These are phyloP conservation scores for Mimosa bimucronata DNA, from an alignment of 306 rosid species.

Conservation along the genomic window DNA sequence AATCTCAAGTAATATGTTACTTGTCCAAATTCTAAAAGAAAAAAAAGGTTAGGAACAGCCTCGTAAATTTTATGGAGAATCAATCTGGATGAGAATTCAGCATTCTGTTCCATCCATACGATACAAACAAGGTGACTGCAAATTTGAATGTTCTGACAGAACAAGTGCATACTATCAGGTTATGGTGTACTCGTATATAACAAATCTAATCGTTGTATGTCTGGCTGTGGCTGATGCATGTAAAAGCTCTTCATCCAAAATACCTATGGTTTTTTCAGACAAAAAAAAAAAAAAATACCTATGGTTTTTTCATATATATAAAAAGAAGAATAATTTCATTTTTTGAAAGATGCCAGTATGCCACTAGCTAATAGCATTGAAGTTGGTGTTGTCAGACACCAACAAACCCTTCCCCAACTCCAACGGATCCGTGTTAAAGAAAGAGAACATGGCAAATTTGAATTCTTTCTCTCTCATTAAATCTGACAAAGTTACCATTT, in stretches of 20 bases:
- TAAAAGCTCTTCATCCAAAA: background rate
- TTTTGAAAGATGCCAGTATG: background rate
- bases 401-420: background rate
- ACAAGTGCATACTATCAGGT: background rate
- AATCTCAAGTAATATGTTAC: too few species aligned
- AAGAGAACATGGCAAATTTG: constrained; percentile 45
- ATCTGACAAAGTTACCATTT: constrained; percentile 27
- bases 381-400: background rate
- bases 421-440: constrained; percentile 28
- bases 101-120: background rate
- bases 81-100: background rate
- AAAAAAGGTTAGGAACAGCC: too few species aligned
- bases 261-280: too few species aligned
- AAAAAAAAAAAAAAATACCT: too few species aligned
- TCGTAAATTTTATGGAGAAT: background rate
- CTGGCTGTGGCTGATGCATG: background rate
- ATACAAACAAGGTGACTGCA: background rate
- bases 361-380: background rate
- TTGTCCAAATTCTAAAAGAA: too few species aligned
- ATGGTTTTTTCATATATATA: too few species aligned
- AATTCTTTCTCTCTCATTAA: constrained; percentile 39
- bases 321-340: background rate
- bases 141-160: background rate
- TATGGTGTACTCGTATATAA: too few species aligned
- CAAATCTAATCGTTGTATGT: too few species aligned